A percentile compares a stretch with the other conserved stretches of the same genome.
phyloP scores from a whole-genome alignment of 2,329 filamentous ascomycete genomes.

The Phaeosphaeria sp. region DNA sequence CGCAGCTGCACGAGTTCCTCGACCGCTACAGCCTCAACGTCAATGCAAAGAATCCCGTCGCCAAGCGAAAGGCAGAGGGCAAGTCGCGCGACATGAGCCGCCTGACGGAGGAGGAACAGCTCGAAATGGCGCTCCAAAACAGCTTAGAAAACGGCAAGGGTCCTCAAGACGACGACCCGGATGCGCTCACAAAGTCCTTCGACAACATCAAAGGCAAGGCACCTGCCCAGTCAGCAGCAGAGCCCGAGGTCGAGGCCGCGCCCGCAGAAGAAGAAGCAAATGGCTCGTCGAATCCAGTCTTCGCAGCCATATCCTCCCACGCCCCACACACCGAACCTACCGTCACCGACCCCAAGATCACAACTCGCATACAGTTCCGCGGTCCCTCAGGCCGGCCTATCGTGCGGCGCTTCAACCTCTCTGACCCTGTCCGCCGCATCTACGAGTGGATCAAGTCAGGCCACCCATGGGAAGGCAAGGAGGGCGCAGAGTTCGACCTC shows the following conservation, averaged over 20 bases:
- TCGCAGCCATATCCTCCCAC: conserved; percentile 74
- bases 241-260: conserved; percentile 15
- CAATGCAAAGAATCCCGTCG: conserved; percentile 91
- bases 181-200: conserved; percentile 78
- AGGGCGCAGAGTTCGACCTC: conserved; percentile 82
- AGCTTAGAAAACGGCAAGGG: conserved; percentile 70
- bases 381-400: conserved; percentile 77
- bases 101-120: conserved; percentile 97
- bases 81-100: conserved; percentile 78
- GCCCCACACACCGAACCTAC: conserved; percentile 79
- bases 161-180: conserved; percentile 76
- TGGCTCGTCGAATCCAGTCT: conserved; percentile 56
- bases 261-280: conserved; percentile 34
- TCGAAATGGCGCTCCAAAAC: conserved; percentile 91
- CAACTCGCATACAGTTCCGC: conserved; percentile 87
- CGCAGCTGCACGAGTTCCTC: conserved; percentile 93
- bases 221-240: conserved; percentile 28
- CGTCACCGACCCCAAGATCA: conserved; percentile 68
- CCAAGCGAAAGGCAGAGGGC: conserved; percentile 74
- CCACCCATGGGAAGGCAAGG: conserved; percentile 81
- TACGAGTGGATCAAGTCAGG: conserved; percentile 95
- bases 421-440: conserved; percentile 79
- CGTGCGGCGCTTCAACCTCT: conserved; percentile 81
- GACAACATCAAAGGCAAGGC: conserved; percentile 62
- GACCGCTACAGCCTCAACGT: conserved; percentile 91